Base-by-base conservation (phyloP, 2,329 filamentous ascomycete genomes). In the Rasamsonia emersonii region DNA sequence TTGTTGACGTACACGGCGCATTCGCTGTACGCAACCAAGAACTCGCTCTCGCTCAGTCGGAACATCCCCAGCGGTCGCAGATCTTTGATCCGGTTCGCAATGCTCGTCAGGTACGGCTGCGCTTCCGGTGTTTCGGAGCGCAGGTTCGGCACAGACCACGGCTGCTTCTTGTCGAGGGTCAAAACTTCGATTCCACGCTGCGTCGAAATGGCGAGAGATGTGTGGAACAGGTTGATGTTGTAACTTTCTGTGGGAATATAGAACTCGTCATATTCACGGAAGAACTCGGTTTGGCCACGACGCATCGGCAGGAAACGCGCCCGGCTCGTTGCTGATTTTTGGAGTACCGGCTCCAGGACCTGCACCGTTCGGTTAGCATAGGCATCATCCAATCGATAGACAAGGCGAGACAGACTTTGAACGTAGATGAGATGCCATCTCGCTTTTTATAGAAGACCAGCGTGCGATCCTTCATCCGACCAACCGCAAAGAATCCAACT, bases 1-100 rank as follows among this genome's bases (percentile, higher is more conserved):
- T 96, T 95, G 67, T 98, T 93, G 53, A 96, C 83, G 51, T 96
- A 98, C 6, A 98, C 88, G 11, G 88, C 91, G 47, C 89, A 96
- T 58, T 95, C 86, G 59, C 93, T 84, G 57, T 96, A 98, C 21
- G 83, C 85, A 29, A 95, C 77, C 16, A 98, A 67, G 61, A 96
- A 98, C 56, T 94, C 91, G 35, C 83, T 82, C 37, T 93, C 84
- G 43, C 82, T 88, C 33, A 98, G 76, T 24, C 88, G 79, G 70
- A 98, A 95, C 91, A 98, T 98, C 46, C 88, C 88, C 8, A 98
- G 68, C 0, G 91, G 89, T 35, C 79, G 76, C 50, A 94, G 84
- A 44, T 85, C 80, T 35, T 76, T 76, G 45, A 98, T 82, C 17
- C 88, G 82, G 31, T 72, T 75, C 2, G 86, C 84, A 45, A 98